Conservation (phyloP, 2,329 filamentous ascomycete species). For the Aciculosporium take region DNA sequence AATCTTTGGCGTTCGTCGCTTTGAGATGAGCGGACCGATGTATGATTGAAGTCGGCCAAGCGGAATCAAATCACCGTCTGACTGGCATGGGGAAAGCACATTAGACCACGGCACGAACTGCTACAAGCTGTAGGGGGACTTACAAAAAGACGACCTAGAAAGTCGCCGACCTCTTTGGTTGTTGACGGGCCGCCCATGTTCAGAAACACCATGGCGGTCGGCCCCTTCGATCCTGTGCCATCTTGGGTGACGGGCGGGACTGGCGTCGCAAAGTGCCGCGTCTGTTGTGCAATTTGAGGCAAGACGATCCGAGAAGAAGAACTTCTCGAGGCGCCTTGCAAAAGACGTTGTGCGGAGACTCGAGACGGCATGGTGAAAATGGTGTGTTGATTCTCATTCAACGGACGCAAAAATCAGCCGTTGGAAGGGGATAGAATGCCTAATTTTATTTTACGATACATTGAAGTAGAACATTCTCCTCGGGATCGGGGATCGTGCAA, state of each 20-base stretch:
- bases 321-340: conserved; percentile 13
- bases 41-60: conserved; percentile 83
- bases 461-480: neutral
- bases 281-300: conserved; percentile 18
- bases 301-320: conserved; percentile 15
- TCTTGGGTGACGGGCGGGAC: conserved; percentile 71
- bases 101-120: conserved; percentile 4
- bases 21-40: conserved; percentile 74
- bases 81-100: conserved; percentile 30
- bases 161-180: conserved; percentile 74
- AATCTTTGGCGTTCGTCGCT: conserved; percentile 85
- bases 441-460: conserved; percentile 1
- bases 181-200: conserved; percentile 97
- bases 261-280: conserved; percentile 22
- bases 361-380: conserved; percentile 17
- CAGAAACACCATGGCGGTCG: conserved; percentile 95
- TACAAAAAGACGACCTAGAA: conserved; percentile 86
- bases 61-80: conserved; percentile 91
- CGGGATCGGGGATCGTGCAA: conserved; percentile 5
- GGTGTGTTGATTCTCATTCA: neutral
- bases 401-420: neutral
- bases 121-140: conserved; percentile 17
- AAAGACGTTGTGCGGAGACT: conserved; percentile 18
- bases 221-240: conserved; percentile 55
- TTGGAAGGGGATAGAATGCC: neutral